Percentiles rank a stretch among this genome's conserved stretches.
phyloP scores from a whole-genome alignment of 2,329 filamentous ascomycete species.

The Colletotrichum musicola region DNA sequence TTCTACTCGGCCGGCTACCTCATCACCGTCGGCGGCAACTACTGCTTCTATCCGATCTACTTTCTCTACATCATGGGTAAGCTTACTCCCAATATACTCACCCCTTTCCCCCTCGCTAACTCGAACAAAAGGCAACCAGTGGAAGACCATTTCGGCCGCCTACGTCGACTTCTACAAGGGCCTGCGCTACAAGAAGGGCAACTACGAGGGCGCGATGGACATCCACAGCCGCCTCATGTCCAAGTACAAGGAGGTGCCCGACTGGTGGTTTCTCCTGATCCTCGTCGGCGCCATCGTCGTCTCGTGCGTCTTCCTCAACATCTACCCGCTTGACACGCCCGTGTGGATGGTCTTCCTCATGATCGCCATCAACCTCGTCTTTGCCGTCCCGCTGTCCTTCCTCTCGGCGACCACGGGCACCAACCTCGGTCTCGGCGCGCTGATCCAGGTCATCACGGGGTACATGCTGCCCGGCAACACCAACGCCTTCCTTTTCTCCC shows the following conservation, averaged over 20 bases:
- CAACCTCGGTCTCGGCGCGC: slow-evolving; percentile 55
- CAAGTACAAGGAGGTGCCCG: slow-evolving; percentile 59
- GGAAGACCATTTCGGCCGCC: slow-evolving; percentile 51
- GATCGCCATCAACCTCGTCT: slow-evolving; percentile 53
- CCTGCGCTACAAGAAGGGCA: slow-evolving; percentile 52
- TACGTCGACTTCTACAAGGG: slow-evolving; percentile 56
- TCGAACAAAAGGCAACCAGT: slow-evolving; percentile 48
- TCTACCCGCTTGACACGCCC: slow-evolving; percentile 47
- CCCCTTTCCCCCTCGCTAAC: background rate
- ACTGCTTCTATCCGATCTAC: slow-evolving; percentile 59
- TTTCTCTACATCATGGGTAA: slow-evolving; percentile 55
- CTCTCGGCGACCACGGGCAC: slow-evolving; percentile 60
- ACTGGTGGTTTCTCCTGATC: slow-evolving; percentile 62
- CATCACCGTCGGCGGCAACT: slow-evolving; percentile 56
- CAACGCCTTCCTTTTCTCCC: slow-evolving; percentile 45
- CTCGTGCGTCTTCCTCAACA: slow-evolving; percentile 47
- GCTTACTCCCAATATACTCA: fast-evolving
- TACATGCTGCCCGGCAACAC: slow-evolving; percentile 56
- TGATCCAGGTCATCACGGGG: slow-evolving; percentile 58
- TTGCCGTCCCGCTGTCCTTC: slow-evolving; percentile 58
- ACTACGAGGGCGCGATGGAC: slow-evolving; percentile 58
- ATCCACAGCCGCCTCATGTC: slow-evolving; percentile 58
- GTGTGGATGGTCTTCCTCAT: slow-evolving; percentile 49
- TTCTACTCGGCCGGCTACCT: slow-evolving; percentile 59
- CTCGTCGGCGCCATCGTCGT: slow-evolving; percentile 50